Evolutionary conservation across 805 yeast genomes (phyloP).

Genomic region (Sugiyamaella chiloensis): DNA sequence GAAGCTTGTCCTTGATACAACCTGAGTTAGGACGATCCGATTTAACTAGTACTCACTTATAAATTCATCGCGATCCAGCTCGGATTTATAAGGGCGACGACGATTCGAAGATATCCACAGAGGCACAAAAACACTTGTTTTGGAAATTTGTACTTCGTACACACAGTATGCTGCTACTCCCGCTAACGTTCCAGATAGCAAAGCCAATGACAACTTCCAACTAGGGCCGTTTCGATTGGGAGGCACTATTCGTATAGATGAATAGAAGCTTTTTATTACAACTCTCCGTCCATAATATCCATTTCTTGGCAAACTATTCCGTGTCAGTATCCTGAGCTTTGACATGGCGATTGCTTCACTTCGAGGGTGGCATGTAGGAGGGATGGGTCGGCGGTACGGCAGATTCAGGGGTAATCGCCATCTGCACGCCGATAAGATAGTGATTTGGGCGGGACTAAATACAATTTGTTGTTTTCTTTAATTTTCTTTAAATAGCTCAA

Average conservation of each 20-base stretch:
- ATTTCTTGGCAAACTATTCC: too few relatives aligned
- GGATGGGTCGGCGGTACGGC: too few relatives aligned
- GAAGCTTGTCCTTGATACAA: constrained; percentile 14
- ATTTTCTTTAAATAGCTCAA: too few relatives aligned
- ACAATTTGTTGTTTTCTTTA: too few relatives aligned
- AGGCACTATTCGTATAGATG: neutral
- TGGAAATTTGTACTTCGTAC: constrained; percentile 1
- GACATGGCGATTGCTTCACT: too few relatives aligned
- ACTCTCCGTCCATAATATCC: too few relatives aligned
- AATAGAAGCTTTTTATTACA: neutral
- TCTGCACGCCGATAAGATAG: too few relatives aligned
- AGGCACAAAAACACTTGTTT: constrained; percentile 23
- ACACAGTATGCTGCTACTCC: neutral
- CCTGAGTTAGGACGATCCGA: neutral
- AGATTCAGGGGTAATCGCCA: too few relatives aligned
- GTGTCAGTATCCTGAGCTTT: too few relatives aligned
- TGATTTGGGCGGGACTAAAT: too few relatives aligned
- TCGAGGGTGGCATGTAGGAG: too few relatives aligned
- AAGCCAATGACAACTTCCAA: neutral
- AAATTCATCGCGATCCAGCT: constrained; percentile 19
- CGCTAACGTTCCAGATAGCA: neutral
- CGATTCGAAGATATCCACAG: constrained; percentile 19
- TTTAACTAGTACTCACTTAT: neutral
- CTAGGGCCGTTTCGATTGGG: neutral
- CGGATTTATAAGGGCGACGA: constrained; percentile 20